Percentiles rank a stretch among this genome's conserved stretches.
These are phyloP conservation scores for Periconia digitata DNA, from an alignment of 2,329 filamentous ascomycete genomes.

Conservation along the genomic window DNA sequence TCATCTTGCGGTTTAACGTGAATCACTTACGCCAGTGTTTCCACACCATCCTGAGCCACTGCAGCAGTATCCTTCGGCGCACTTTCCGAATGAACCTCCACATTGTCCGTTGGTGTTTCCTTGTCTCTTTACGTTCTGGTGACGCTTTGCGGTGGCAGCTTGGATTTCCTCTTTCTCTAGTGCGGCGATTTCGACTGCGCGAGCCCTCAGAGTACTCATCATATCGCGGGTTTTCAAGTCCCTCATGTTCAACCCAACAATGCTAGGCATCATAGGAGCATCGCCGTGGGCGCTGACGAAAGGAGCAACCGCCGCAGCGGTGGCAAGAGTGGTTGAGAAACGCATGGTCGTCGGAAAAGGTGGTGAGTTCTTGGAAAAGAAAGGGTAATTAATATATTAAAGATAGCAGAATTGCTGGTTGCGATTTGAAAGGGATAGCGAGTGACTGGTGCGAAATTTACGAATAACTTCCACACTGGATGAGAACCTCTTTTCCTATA, in stretches of 20 bases:
- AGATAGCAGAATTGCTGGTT: constrained; percentile 19
- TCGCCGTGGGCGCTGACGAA: constrained; percentile 34
- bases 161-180: constrained; percentile 17
- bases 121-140: constrained; percentile 26
- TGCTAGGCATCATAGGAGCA: constrained; percentile 29
- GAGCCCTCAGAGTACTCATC: constrained; percentile 30
- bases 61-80: constrained; percentile 39
- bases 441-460: constrained; percentile 32
- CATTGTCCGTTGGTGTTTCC: constrained; percentile 33
- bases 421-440: constrained; percentile 22
- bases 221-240: constrained; percentile 39
- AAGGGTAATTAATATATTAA: constrained; percentile 17
- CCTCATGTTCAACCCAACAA: constrained; percentile 37
- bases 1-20: background rate
- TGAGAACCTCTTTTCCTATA: constrained; percentile 18
- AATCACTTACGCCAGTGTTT: background rate
- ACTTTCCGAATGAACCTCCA: constrained; percentile 32
- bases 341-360: constrained; percentile 28
- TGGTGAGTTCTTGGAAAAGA: constrained; percentile 4
- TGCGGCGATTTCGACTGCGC: constrained; percentile 20
- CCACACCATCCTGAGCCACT: constrained; percentile 31
- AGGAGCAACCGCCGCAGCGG: constrained; percentile 30
- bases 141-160: constrained; percentile 19
- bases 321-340: constrained; percentile 35
- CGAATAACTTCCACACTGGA: constrained; percentile 30